Percentiles rank a stretch among this genome's conserved stretches.
Conservation (phyloP, 768 basidiomycete species). For the Kwoniella shandongensis region DNA sequence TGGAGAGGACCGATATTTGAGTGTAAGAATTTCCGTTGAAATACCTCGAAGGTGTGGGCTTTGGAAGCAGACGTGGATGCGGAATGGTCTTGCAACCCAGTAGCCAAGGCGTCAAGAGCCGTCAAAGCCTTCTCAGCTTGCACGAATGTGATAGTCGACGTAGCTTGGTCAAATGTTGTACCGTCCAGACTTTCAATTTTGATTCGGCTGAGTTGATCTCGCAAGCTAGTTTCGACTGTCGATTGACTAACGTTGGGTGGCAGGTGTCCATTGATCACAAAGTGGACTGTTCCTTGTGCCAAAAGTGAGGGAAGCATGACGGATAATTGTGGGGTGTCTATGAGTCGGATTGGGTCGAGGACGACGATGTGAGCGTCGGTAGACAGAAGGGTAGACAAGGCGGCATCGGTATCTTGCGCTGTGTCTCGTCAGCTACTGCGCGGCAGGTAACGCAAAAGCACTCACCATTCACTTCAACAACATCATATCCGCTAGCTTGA, state of each 20-base stretch:
- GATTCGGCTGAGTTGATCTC: slow-evolving; percentile 7
- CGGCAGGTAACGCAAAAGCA: neutral
- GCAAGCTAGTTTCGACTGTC: slow-evolving; percentile 7
- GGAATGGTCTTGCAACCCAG: slow-evolving; percentile 12
- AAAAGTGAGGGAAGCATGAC: slow-evolving; percentile 17
- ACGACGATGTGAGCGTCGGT: slow-evolving; percentile 35
- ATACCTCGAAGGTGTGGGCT: slow-evolving; percentile 18
- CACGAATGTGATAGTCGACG: slow-evolving; percentile 21
- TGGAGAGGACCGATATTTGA: slow-evolving; percentile 26
- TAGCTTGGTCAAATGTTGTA: neutral
- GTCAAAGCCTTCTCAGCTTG: slow-evolving; percentile 20
- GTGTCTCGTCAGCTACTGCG: slow-evolving; percentile 1
- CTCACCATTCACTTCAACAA: slow-evolving; percentile 37
- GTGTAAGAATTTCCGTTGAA: slow-evolving; percentile 22
- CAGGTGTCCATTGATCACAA: slow-evolving; percentile 42
- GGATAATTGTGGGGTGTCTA: slow-evolving; percentile 17
- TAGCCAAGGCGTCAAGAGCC: slow-evolving; percentile 27
- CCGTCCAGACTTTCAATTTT: slow-evolving; percentile 7
- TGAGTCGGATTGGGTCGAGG: slow-evolving; percentile 46
- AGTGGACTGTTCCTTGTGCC: slow-evolving; percentile 11
- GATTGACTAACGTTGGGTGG: slow-evolving; percentile 16
- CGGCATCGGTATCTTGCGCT: slow-evolving; percentile 11
- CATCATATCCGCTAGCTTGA: slow-evolving; percentile 22
- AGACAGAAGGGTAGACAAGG: slow-evolving; percentile 20
- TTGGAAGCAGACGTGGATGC: slow-evolving; percentile 7